Evolutionary conservation across 2,329 filamentous ascomycete species (phyloP), one percentile per base, ranked within the genome.

Genomic region (Chaetomium sp.): DNA sequence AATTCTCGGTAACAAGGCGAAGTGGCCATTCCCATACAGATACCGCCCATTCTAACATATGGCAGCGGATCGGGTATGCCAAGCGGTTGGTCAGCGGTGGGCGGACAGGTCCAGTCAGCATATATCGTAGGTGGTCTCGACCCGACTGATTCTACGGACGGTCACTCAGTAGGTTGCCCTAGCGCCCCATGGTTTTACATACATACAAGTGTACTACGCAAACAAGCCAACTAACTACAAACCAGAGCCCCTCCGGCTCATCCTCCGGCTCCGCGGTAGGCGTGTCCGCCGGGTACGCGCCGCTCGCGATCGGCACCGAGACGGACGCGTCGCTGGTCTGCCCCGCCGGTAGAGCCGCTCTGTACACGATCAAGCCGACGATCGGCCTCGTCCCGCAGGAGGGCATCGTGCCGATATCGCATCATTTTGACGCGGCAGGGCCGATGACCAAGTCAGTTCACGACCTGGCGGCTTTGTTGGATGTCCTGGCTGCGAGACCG

Each of bases 71-170:
- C 50, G 5, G 23, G 19, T 31, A 54, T 54, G 50, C 50, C 50
- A 31, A 54, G 50, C 16, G 50, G 50, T 16, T 54, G 50, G 50
- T 54, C 50, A 2, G 50, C 50, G 27, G 50, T 54, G 13, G 50
- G 50, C 50, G 50, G 50, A 54, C 50, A 54, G 19, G 50, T 54
- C 25, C 50, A 54, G 50, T 54, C 50, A n/a, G 50, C 50, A 2
- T 54, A 54, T 10, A 54, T 54, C 27, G 13, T 27, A 1, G 50
- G 50, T 3, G 50, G 50, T 19, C 27, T 54, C 8, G 50, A 54
- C 50, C 50, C 50, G 25, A 31, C 10, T 13, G 50, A 54, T 45
- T 57, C 33, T 8, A 33, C 16, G 54, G 21, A 33, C 3, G 31
- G 54, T 29, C 29, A 57, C 54, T 57, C 50, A 10, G 29, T 33